Evolutionary conservation across 2,329 filamentous ascomycete genomes (phyloP), one percentile per base, ranked within the genome.

Genomic region (Biscogniauxia sp.): DNA sequence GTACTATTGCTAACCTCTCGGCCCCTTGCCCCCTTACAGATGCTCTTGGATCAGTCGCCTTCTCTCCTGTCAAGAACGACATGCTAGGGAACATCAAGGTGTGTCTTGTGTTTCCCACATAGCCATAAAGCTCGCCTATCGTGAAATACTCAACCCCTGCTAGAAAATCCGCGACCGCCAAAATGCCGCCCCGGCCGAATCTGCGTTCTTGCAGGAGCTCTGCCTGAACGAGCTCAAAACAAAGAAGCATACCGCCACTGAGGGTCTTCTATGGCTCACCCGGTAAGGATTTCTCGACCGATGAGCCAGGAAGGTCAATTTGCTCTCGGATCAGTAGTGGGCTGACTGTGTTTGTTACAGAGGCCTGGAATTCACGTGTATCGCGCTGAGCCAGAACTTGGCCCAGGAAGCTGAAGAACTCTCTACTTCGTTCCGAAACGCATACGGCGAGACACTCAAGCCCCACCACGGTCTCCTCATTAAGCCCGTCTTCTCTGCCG

Each of bases 1-100:
- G 4, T 32, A 13, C 3, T 32, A 2, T 32, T 32, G 45, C 58
- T 63, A 8, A 61, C 37, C 45, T n/a, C 17, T 23, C 13, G 37
- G 53, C 45, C 23, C 23, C 23, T 23, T 23, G 23, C 5, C 2
- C 23, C 45, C 49, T 28, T 41, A 4, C 59, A 89, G 87, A 89
- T 74, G 77, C 83, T 59, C 80, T 90, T 56, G 87, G 87, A 63
- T 83, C 84, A 52, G 85, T 90, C 37, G 93, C 93, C 66, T 98
- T 99, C 79, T 87, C 83, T 58, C 90, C 92, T 25, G 94, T 98
- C 74, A 97, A 97, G 85, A 90, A 79, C 68, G 95, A 99, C 78
- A 91, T 99, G 81, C 77, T 86, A 54, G 91, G 91, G 75, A 99
- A 99, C 79, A 85, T 98, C 80, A 93, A 93, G 85, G 92, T 95